These are phyloP conservation scores for Tinospora cordifolia DNA, from an alignment of 164 flowering plant species.

Conservation along the genomic window DNA sequence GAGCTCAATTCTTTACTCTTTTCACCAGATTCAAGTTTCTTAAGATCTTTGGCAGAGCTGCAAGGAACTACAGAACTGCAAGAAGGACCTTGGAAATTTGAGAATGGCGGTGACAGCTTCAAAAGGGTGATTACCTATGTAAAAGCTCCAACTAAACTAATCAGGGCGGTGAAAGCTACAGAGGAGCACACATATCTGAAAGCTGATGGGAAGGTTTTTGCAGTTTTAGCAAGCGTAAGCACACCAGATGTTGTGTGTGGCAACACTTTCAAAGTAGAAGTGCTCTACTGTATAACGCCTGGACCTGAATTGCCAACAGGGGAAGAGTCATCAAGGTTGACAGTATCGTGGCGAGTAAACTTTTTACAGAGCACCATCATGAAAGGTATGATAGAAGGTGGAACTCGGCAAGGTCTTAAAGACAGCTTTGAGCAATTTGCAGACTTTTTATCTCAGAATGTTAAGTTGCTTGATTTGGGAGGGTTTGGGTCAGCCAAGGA, in stretches of 20 bases:
- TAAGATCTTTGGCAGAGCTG: constrained; percentile 41
- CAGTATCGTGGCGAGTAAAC: constrained; percentile 84
- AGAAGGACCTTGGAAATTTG: constrained; percentile 67
- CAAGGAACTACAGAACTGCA: constrained; percentile 72
- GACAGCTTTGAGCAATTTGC: constrained; percentile 62
- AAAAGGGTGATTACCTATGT: constrained; percentile 58
- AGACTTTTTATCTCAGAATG: constrained; percentile 41
- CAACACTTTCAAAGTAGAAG: constrained; percentile 54
- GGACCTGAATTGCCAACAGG: constrained; percentile 83
- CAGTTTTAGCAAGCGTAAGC: constrained; percentile 57
- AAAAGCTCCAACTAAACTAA: constrained; percentile 60
- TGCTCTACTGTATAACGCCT: constrained; percentile 71
- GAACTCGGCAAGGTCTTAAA: constrained; percentile 79
- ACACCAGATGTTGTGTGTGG: constrained; percentile 92
- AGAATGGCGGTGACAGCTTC: constrained; percentile 45
- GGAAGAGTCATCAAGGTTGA: constrained; percentile 61
- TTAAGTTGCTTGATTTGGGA: constrained; percentile 51
- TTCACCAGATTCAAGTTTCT: constrained; percentile 58
- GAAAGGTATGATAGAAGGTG: constrained; percentile 90
- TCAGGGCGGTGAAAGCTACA: constrained; percentile 73
- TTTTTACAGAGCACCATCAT: constrained; percentile 90
- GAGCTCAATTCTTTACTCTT: constrained; percentile 71
- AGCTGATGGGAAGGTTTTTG: constrained; percentile 75
- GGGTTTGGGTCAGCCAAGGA: constrained; percentile 62
- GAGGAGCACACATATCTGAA: constrained; percentile 81